Percentiles rank a stretch among this genome's conserved stretches.
Conservation (phyloP, 2,329 filamentous ascomycete species). For the Phialophora expanda region DNA sequence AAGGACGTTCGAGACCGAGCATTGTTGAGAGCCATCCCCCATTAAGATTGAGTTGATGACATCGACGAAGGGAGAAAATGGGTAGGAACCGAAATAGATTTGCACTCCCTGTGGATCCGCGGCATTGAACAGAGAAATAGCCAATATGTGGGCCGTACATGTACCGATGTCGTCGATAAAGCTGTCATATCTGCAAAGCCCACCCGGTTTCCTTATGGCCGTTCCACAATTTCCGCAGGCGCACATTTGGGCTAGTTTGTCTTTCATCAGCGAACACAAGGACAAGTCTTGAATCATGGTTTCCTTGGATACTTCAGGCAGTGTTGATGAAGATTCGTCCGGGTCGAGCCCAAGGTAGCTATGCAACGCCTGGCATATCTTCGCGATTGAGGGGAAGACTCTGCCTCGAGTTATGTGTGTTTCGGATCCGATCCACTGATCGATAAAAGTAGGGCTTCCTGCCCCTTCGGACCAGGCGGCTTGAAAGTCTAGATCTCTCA, state of each 20-base stretch:
- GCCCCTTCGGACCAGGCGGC: not conserved
- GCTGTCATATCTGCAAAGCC: not conserved
- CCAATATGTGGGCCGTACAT: not conserved
- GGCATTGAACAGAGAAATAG: not conserved
- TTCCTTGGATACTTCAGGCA: not conserved
- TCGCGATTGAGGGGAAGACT: not conserved
- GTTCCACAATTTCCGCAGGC: not conserved
- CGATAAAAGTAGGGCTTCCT: not conserved
- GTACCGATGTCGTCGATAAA: not conserved
- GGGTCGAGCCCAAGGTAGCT: not conserved
- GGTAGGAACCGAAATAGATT: not conserved
- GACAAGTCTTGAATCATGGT: slow-evolving; percentile 2
- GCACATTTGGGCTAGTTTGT: no score
- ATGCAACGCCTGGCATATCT: not conserved
- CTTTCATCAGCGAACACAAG: not conserved
- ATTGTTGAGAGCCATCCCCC: not conserved
- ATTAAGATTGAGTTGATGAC: not conserved
- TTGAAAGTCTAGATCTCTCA: not conserved
- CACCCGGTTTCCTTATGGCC: not conserved
- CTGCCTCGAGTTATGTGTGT: not conserved
- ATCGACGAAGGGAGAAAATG: not conserved
- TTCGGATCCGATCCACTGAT: not conserved
- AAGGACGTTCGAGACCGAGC: not conserved
- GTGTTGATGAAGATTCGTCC: not conserved
- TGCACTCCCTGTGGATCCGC: not conserved